These are phyloP conservation scores for Diospyros lotus DNA, from an alignment of 148 eudicot species.

Conservation along the genomic window DNA sequence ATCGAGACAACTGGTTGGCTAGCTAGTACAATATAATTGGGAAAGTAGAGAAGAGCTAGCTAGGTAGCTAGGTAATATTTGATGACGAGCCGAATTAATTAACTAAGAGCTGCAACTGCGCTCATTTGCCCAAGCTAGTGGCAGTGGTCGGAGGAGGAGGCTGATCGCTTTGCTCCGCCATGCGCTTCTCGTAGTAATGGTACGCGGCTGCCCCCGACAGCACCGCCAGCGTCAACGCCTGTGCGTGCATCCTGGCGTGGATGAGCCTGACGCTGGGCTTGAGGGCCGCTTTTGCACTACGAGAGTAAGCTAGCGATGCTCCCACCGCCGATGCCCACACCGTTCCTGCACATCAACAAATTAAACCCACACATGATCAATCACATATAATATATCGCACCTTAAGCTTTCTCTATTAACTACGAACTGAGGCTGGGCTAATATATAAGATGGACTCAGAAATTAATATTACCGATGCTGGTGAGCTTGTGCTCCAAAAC, in stretches of 20 bases:
- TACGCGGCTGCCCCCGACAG: constrained; percentile 68
- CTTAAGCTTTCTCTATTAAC: too few relatives aligned
- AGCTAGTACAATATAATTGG: too few relatives aligned
- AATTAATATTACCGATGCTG: constrained; percentile 46
- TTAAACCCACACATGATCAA: not conserved
- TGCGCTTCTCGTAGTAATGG: constrained; percentile 52
- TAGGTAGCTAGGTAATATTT: too few relatives aligned
- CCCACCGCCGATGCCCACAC: constrained; percentile 70
- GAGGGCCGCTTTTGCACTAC: constrained; percentile 35
- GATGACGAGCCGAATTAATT: too few relatives aligned
- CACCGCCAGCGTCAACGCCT: constrained; percentile 71
- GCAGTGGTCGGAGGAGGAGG: not conserved
- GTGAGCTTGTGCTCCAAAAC: constrained; percentile 74
- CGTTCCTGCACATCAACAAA: constrained; percentile 29
- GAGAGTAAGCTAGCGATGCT: constrained; percentile 58
- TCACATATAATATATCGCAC: not conserved
- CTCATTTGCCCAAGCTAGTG: not conserved
- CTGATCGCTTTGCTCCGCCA: constrained; percentile 7
- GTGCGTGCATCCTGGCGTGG: constrained; percentile 97
- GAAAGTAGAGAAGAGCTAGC: too few relatives aligned
- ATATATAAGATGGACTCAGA: not conserved
- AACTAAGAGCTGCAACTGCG: too few relatives aligned
- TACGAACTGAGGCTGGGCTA: too few relatives aligned
- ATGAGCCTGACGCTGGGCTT: constrained; percentile 80
- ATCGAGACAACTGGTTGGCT: too few relatives aligned